Percentiles rank a stretch among this genome's conserved stretches.
Evolutionary conservation across 2,329 filamentous ascomycete species (phyloP).

Genomic region (Dothideomycetes sp.): DNA sequence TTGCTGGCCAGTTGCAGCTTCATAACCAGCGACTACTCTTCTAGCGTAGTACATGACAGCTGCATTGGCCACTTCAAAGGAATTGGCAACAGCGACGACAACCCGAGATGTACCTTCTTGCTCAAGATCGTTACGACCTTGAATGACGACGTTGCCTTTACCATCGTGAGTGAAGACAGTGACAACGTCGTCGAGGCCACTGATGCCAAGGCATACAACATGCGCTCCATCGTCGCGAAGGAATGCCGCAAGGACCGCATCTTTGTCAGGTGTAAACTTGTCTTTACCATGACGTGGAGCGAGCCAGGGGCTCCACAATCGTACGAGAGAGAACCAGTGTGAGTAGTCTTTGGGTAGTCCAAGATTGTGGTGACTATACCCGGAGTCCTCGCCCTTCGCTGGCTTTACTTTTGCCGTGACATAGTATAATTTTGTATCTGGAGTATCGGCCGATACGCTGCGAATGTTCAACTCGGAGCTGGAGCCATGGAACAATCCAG

Average conservation of each 20-base stretch:
- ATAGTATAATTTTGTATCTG: constrained; percentile 60
- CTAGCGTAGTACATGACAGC: constrained; percentile 84
- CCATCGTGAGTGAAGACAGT: constrained; percentile 56
- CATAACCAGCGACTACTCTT: constrained; percentile 41
- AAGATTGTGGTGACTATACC: constrained; percentile 44
- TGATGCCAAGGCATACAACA: constrained; percentile 67
- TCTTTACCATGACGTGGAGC: constrained; percentile 72
- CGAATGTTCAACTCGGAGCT: constrained; percentile 45
- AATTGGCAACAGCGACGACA: constrained; percentile 58
- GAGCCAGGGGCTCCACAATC: constrained; percentile 74
- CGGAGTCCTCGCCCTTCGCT: constrained; percentile 47
- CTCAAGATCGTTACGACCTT: constrained; percentile 60
- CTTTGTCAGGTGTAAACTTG: constrained; percentile 59
- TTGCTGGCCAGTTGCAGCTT: constrained; percentile 32
- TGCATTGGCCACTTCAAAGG: constrained; percentile 65
- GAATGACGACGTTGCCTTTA: constrained; percentile 55
- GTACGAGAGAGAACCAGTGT: constrained; percentile 73
- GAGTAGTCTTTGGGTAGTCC: constrained; percentile 54
- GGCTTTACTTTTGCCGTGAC: constrained; percentile 45
- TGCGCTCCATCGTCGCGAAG: constrained; percentile 60
- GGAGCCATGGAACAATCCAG: constrained; percentile 46
- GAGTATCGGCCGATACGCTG: constrained; percentile 52
- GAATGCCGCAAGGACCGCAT: constrained; percentile 70
- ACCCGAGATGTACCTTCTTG: constrained; percentile 47
- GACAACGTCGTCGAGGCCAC: constrained; percentile 59